Conservation (phyloP, 345 rosid genomes). For the Rhodamnia argentea region DNA sequence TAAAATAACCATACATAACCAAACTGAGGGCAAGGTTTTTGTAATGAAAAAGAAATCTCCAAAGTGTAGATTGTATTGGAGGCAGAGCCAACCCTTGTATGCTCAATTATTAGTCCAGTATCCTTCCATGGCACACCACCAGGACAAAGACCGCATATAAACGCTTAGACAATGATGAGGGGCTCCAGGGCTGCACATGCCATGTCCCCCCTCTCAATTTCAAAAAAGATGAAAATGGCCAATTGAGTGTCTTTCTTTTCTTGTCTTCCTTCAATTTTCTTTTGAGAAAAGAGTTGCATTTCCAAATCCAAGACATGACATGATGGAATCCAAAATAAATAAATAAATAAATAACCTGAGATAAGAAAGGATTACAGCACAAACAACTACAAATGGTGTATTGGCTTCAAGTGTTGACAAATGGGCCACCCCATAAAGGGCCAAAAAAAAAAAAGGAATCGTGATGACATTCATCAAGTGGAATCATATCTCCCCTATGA, state of each 20-base stretch:
- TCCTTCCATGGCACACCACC: not conserved
- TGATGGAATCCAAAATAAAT: not conserved
- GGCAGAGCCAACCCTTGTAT: not conserved
- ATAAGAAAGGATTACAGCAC: not conserved
- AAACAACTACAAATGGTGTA: not conserved
- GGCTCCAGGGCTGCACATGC: slow-evolving; percentile 11
- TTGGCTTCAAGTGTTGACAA: not conserved
- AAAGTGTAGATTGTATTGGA: not conserved
- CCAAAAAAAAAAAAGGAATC: not conserved
- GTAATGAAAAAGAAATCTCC: not conserved
- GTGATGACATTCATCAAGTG: not conserved
- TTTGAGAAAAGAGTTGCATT: not conserved
- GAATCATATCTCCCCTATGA: not conserved
- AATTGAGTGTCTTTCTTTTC: not conserved
- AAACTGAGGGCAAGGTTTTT: not conserved
- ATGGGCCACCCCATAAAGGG: not conserved
- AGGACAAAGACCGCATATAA: slow-evolving; percentile 1
- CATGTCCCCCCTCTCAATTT: not conserved
- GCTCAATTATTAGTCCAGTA: not conserved
- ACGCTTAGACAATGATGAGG: slow-evolving; percentile 5
- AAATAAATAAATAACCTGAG: not conserved
- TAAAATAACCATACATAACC: not conserved
- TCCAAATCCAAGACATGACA: not conserved
- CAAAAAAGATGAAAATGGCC: not conserved
- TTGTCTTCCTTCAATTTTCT: not conserved